Evolutionary conservation across 768 basidiomycete species (phyloP), one percentile per base, ranked within the genome.

Genomic region (Tricholoma hemisulphureum): DNA sequence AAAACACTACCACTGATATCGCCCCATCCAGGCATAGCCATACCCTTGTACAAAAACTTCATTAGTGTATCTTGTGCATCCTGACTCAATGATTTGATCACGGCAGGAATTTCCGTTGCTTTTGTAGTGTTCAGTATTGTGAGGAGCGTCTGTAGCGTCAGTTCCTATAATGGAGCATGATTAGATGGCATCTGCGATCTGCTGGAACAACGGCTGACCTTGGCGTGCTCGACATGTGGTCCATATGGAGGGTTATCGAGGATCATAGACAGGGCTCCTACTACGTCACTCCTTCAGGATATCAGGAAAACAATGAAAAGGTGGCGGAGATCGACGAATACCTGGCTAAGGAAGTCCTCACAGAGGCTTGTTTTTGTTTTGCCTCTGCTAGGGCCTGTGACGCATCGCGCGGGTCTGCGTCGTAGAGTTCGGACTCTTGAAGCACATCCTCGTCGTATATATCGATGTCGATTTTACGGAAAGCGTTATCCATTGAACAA

Each of bases 21-120:
- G n/a, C 79, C 81, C 78, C 80, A 81, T 16, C 81, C 82, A 21
- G 82, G 81, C 77, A 83, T 78, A 2, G 75, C 81, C 95, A 97
- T 98, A 14, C 93, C 95, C 76, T 98, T 98, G 83, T 98, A 98
- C 14, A 98, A 77, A 68, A 96, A 98, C 70, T 95, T 96, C 96
- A 97, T 98, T 54, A 98, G 80, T 29, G 88, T 91, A 67, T 97
- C 96, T 67, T 95, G 92, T 43, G 82, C 75, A 51, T 91, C 88
- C 63, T 81, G 81, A 2, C 87, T 81, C 28, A 98, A 80, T 0
- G 80, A 71, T 66, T 87, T 89, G 70, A 97, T 80, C 51, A 90
- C 84, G 23, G 75, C 75, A 2, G 88, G 80, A 61, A 98, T 93
- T 61, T 98, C 95, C 2, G 91, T 82, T 5, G 93, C 77, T 70